Evolutionary conservation across 2,329 filamentous ascomycete genomes (phyloP), one percentile per base, ranked within the genome.

Genomic region (Alternaria dauci): DNA sequence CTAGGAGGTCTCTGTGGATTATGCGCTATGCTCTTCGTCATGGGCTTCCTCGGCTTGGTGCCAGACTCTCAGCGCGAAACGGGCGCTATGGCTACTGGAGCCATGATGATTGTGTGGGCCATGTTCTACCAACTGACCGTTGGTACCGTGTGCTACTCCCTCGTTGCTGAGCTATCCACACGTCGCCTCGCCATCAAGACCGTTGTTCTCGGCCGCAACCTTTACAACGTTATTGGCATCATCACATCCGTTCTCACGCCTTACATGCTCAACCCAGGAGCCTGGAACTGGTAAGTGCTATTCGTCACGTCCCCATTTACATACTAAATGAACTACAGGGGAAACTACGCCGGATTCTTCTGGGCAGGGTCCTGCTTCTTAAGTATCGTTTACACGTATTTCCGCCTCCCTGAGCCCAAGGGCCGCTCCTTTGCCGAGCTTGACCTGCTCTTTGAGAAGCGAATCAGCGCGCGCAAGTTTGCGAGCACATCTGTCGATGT

Each of bases 131-230:
- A 97, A 76, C 84, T 94, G 48, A 91, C 92, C 0, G 93, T 97
- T 50, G 93, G 93, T 39, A 95, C 93, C 0, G 92, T 96, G 8
- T 93, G 91, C 78, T 97, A 96, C 80, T 95, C 92, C 0, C 86
- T 97, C 11, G 93, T 97, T 5, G 88, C 91, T 1, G 93, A 97
- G 77, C 80, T 97, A 23, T 93, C 92, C 0, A 93, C 92, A 0
- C 87, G 91, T 14, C 87, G 93, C 2, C 84, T 97, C 34, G 91
- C 94, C 74, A 94, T 96, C 82, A 97, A 97, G 83, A 96, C 94
- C 0, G 91, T 96, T 23, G 93, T 95, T 1, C 85, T 97, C 2
- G 93, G 91, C 1, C 90, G 93, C 56, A 91, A 92, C 69, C 81
- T 93, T 12, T 84, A 82, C 83, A 94, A 95, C 72, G 82, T 96